Evolutionary conservation across 176 grass and related monocot species (phyloP), one percentile per base, ranked within the genome.

Genomic region (Triticum turgidum): DNA sequence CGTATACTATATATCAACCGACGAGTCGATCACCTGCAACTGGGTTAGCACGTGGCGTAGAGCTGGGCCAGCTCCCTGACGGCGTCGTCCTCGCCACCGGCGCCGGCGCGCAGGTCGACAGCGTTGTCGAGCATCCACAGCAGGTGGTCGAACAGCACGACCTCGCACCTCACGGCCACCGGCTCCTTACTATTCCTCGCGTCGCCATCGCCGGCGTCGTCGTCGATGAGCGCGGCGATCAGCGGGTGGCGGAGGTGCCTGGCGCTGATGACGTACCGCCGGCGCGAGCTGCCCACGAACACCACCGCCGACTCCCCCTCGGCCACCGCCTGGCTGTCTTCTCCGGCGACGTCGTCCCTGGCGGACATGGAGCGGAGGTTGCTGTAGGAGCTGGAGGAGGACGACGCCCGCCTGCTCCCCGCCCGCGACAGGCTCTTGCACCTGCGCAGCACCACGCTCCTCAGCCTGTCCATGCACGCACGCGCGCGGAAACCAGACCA

Each of bases 101-200:
- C 76, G 61, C 49, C 84, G 1, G 32, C 69, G n/a, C 42, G 84
- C 32, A 90, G 84, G 84, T 87, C 89, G 37, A 61, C 83, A 4
- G 89, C 88, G 69, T 94, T 97, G 70, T 95, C 93, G 27, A 98
- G 83, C 93, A 98, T 95, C 96, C 96, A 98, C 61, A 98, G 81
- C 6, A 98, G 91, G 86, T 98, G 96, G 67, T 98, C 96, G 59
- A 98, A 98, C 20, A 98, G 87, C 54, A 98, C 96, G 4, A 98
- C 91, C 86, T 98, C 96, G 69, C 96, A 98, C 77, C 84, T 92
- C 58, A 98, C 93, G 4, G 84, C 90, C 14, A 88, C 64, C 11
- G 65, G 72, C 82, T 9, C 76, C 30, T 13, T 67, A 9, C 69
- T 9, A 15, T 22, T 15, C 22, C 37, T 8, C 18, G 10, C 18